phyloP scores from a whole-genome alignment of 2,329 filamentous ascomycete genomes.

The Aspergillus latus region DNA sequence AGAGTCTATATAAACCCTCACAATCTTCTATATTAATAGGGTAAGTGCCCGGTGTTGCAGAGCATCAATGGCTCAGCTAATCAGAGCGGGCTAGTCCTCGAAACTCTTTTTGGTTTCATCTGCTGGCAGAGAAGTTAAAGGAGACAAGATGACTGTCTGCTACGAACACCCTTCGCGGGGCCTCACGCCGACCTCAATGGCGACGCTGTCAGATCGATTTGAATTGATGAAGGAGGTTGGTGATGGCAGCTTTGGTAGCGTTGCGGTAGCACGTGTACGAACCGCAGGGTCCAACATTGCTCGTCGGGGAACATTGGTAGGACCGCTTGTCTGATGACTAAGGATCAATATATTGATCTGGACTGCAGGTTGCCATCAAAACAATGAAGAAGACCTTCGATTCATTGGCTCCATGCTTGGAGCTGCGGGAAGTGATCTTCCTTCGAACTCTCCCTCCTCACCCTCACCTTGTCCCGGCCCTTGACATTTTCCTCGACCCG shows the following conservation, averaged over 20 bases:
- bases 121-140: conserved; percentile 42
- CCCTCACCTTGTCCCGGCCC: conserved; percentile 88
- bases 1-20: conserved; percentile 14
- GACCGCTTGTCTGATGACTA: conserved; percentile 30
- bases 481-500: conserved; percentile 97
- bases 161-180: conserved; percentile 70
- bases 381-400: conserved; percentile 99
- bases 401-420: conserved; percentile 82
- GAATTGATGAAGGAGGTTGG: conserved; percentile 98
- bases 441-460: conserved; percentile 84
- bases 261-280: conserved; percentile 85
- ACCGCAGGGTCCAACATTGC: conserved; percentile 86
- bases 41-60: conserved; percentile 6
- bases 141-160: conserved; percentile 69
- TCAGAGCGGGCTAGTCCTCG: conserved; percentile 13
- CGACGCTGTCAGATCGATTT: conserved; percentile 82
- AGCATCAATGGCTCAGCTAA: conserved; percentile 10
- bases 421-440: conserved; percentile 96
- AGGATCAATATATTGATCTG: background rate
- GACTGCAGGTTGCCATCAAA: conserved; percentile 85
- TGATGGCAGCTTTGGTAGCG: conserved; percentile 97
- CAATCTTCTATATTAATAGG: conserved; percentile 11
- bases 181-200: conserved; percentile 49
- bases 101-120: conserved; percentile 33
- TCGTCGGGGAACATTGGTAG: conserved; percentile 87